Evolutionary conservation across 768 basidiomycete species (phyloP), one percentile per base, ranked within the genome.

Genomic region (Trametopsis cervina): DNA sequence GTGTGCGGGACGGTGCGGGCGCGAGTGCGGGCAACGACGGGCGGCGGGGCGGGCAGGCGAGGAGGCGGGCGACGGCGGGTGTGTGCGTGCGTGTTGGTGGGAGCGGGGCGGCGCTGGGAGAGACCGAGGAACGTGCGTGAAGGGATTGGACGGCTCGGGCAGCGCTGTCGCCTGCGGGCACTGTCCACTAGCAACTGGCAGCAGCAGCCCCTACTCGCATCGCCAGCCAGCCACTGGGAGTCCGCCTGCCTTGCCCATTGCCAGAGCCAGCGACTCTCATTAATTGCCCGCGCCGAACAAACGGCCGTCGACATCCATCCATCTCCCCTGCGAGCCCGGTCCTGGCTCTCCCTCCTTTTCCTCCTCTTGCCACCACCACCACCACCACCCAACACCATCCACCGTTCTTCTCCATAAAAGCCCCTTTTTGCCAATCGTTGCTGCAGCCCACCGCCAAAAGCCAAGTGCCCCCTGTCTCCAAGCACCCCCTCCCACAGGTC

Each of bases 91-190:
- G 27, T 49, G 38, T 18, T 37, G 42, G 42, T 24, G 44, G 54
- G 48, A 27, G 42, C 35, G 44, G 43, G 49, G 52, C 62, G 54
- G 55, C 23, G 51, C n/a, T n/a, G n/a, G n/a, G n/a, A n/a, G 43
- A 43, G 59, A 66, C 72, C 72, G 73, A 76, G 57, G 69, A 76
- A 78, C 76, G 76, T 78, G 74, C 75, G 76, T 71, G 67, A 55
- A 48, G 44, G 26, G 35, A 56, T 60, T 64, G 57, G 58, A 53
- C 59, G 64, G 63, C 67, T 42, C 26, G 42, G 27, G 25, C 36
- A n/a, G 40, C 46, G 23, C 41, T 42, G 21, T 42, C 41, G 41
- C 41, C 41, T n/a, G n/a, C n/a, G n/a, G n/a, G n/a, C n/a, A n/a
- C n/a, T n/a, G n/a, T n/a, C n/a, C n/a, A n/a, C n/a, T n/a, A n/a